phyloP scores from a whole-genome alignment of 345 rosid genomes.

The Bretschneidera sinensis region DNA sequence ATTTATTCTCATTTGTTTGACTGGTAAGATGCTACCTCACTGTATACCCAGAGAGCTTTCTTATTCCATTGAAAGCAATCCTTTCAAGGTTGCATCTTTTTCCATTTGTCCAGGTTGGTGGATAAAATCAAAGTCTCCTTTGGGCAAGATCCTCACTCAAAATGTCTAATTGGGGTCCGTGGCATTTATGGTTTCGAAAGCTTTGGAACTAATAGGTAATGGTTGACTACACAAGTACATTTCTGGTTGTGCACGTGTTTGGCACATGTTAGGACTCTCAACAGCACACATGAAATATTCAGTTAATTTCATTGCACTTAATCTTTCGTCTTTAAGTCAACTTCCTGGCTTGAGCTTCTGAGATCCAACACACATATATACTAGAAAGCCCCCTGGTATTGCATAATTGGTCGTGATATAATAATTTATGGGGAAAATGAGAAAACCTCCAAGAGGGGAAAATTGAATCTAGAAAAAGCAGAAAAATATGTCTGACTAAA shows the following conservation, averaged over 20 bases:
- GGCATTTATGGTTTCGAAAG: constrained; percentile 96
- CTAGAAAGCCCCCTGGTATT: too few relatives aligned
- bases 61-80: neutral
- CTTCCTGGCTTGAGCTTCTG: too few relatives aligned
- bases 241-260: constrained; percentile 2
- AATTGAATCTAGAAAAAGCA: too few relatives aligned
- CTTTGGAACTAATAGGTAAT: constrained; percentile 76
- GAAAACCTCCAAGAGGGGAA: too few relatives aligned
- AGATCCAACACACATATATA: too few relatives aligned
- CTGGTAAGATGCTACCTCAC: constrained; percentile 43
- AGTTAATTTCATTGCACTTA: too few relatives aligned
- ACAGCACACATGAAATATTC: too few relatives aligned
- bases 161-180: constrained; percentile 72
- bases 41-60: neutral
- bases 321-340: too few relatives aligned
- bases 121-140: constrained; percentile 65
- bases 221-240: constrained; percentile 9
- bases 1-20: constrained; percentile 81
- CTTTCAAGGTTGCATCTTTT: constrained; percentile 8
- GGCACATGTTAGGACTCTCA: too few relatives aligned
- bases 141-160: constrained; percentile 70
- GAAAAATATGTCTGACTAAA: too few relatives aligned
- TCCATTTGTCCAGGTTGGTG: constrained; percentile 60
- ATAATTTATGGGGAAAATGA: too few relatives aligned
- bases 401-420: too few relatives aligned